phyloP scores from a whole-genome alignment of 1,284 basidiomycete species.

The Cryptococcus sp. region DNA sequence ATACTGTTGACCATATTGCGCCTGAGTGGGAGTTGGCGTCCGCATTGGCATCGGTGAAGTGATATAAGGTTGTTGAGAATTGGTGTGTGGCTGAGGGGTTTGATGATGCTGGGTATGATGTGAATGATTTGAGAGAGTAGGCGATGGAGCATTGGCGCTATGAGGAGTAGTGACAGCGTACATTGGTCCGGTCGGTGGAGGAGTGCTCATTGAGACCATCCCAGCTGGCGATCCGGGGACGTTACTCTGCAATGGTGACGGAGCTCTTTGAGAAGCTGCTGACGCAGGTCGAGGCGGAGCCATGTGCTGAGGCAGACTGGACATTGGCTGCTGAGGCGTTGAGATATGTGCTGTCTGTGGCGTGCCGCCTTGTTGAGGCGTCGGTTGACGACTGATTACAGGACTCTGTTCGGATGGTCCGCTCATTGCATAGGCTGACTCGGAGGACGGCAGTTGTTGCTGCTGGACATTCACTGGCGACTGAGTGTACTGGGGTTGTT shows the following conservation, averaged over 20 bases:
- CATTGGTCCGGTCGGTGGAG: conserved; percentile 17
- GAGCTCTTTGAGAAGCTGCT: conserved; percentile 39
- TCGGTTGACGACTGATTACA: conserved; percentile 13
- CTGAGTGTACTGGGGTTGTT: conserved; percentile 14
- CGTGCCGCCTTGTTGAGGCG: conserved; percentile 15
- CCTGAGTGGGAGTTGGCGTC: conserved; percentile 12
- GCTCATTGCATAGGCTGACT: conserved; percentile 10
- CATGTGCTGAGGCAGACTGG: conserved; percentile 48
- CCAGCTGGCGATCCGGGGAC: conserved; percentile 19
- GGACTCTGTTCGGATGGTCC: conserved; percentile 5
- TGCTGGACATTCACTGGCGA: not conserved
- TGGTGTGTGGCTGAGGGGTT: conserved; percentile 4
- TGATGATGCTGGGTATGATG: conserved; percentile 29
- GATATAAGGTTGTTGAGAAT: conserved; percentile 6
- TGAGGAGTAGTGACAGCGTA: conserved; percentile 10
- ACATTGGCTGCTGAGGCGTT: conserved; percentile 30
- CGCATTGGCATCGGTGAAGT: conserved; percentile 12
- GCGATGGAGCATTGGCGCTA: conserved; percentile 25
- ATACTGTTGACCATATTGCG: conserved; percentile 1
- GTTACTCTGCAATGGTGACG: conserved; percentile 34
- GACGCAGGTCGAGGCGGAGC: conserved; percentile 43
- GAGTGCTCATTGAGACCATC: conserved; percentile 15
- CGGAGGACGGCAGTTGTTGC: not conserved
- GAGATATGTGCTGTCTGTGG: conserved; percentile 29
- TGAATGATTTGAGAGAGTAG: conserved; percentile 36